Evolutionary conservation across 768 basidiomycete genomes (phyloP).

Genomic region (Boletus fagicola): DNA sequence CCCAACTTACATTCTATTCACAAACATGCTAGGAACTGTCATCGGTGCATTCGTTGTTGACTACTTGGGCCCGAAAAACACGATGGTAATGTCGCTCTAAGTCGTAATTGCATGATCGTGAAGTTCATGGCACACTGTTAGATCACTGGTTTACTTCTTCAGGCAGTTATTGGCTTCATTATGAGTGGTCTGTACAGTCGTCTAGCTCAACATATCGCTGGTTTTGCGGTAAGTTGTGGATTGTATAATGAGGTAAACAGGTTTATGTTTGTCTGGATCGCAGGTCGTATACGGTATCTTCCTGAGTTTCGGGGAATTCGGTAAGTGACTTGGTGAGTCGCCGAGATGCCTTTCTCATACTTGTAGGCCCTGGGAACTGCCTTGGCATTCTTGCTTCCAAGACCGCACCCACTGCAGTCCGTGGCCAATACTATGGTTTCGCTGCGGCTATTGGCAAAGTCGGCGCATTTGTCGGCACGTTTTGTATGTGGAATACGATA

Average conservation of each 20-base stretch:
- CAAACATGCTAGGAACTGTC: conserved; percentile 46
- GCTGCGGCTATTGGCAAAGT: conserved; percentile 86
- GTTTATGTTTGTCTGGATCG: neutral
- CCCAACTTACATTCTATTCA: conserved; percentile 10
- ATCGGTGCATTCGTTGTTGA: conserved; percentile 76
- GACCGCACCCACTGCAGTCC: conserved; percentile 78
- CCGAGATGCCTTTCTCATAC: neutral
- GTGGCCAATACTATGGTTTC: conserved; percentile 82
- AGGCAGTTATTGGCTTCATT: conserved; percentile 80
- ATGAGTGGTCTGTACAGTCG: conserved; percentile 79
- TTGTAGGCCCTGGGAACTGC: conserved; percentile 75
- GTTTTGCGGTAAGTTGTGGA: conserved; percentile 57
- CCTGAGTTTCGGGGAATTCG: conserved; percentile 84
- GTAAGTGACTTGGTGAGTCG: conserved; percentile 33
- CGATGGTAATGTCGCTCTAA: conserved; percentile 49
- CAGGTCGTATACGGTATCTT: conserved; percentile 89
- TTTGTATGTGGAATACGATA: conserved; percentile 48
- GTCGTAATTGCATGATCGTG: neutral
- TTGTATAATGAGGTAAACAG: neutral
- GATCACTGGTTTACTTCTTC: conserved; percentile 65
- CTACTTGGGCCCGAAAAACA: conserved; percentile 69
- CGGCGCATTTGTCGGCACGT: conserved; percentile 81
- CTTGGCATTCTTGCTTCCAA: conserved; percentile 85
- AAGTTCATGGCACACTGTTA: conserved; percentile 23
- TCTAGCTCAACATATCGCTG: conserved; percentile 64